These are phyloP conservation scores for Cetradonia linearis DNA, from an alignment of 495 filamentous ascomycete genomes.

Conservation along the genomic window DNA sequence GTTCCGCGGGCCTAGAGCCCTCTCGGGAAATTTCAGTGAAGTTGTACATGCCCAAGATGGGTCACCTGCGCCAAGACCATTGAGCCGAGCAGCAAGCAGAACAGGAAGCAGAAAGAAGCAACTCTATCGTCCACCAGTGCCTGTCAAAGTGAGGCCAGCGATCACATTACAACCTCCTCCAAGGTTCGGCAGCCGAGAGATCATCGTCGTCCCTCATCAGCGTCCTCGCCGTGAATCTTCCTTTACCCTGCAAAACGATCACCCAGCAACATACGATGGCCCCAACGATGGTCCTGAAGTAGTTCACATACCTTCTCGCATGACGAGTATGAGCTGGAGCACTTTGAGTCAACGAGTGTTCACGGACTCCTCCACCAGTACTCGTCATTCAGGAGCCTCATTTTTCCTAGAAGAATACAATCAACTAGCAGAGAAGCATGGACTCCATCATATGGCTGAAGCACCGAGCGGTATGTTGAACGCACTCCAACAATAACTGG, in stretches of 20 bases:
- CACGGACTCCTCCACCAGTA: slow-evolving; percentile 19
- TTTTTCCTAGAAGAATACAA: slow-evolving; percentile 45
- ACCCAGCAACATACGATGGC: slow-evolving; percentile 15
- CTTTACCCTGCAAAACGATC: neutral
- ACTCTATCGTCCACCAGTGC: neutral
- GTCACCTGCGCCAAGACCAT: slow-evolving; percentile 1
- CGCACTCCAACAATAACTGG: neutral
- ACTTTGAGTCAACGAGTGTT: slow-evolving; percentile 22
- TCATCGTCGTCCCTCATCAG: slow-evolving; percentile 8
- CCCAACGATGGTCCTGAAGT: slow-evolving; percentile 7
- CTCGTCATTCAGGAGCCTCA: slow-evolving; percentile 29
- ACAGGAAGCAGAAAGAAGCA: neutral
- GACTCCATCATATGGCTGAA: slow-evolving; percentile 14
- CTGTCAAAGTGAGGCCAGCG: neutral
- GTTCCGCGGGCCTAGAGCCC: neutral
- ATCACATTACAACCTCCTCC: slow-evolving; percentile 4
- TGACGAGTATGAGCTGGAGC: slow-evolving; percentile 26
- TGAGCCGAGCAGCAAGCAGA: neutral
- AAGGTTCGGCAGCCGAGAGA: slow-evolving; percentile 13
- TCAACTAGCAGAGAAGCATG: slow-evolving; percentile 38
- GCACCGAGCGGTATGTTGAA: slow-evolving; percentile 6
- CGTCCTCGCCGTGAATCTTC: slow-evolving; percentile 4
- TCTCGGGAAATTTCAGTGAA: neutral
- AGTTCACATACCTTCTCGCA: slow-evolving; percentile 14
- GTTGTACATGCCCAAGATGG: neutral